Evolutionary conservation across 176 grass and related monocot genomes (phyloP).

Genomic region (Microstegium vimineum): DNA sequence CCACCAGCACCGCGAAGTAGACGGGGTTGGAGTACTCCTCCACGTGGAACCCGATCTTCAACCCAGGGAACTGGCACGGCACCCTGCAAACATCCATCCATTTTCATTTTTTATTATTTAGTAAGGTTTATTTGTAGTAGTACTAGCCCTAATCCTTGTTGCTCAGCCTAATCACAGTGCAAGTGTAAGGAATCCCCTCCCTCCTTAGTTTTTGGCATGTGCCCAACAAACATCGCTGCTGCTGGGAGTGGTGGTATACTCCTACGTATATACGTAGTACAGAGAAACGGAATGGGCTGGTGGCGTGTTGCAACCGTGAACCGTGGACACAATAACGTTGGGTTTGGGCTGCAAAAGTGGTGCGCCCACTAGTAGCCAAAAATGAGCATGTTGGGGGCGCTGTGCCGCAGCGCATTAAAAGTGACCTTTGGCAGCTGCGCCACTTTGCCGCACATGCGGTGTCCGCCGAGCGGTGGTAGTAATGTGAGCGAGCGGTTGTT

Average conservation of each 20-base stretch:
- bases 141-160: neutral
- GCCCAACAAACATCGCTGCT: neutral
- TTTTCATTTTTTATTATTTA: too few relatives aligned
- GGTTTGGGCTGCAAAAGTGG: slow-evolving; percentile 4
- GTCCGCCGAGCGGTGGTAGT: slow-evolving; percentile 15
- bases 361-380: slow-evolving; percentile 4
- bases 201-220: neutral
- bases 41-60: slow-evolving; percentile 80
- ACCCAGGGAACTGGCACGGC: slow-evolving; percentile 75
- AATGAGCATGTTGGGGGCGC: slow-evolving; percentile 6
- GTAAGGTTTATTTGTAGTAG: too few relatives aligned
- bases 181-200: neutral
- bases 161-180: neutral
- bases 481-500: slow-evolving; percentile 15
- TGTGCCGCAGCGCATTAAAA: slow-evolving; percentile 30
- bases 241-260: neutral
- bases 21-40: slow-evolving; percentile 71
- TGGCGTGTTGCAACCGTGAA: slow-evolving; percentile 19
- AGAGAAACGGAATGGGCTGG: neutral
- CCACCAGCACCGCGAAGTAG: slow-evolving; percentile 71
- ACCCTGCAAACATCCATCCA: slow-evolving; percentile 39
- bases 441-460: slow-evolving; percentile 36
- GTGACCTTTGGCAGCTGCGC: neutral
- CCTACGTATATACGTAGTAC: too few relatives aligned
- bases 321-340: neutral